A percentile compares a stretch with the other conserved stretches of the same genome.
phyloP scores from a whole-genome alignment of 2,329 filamentous ascomycete species.

The Grosmannia huntii region DNA sequence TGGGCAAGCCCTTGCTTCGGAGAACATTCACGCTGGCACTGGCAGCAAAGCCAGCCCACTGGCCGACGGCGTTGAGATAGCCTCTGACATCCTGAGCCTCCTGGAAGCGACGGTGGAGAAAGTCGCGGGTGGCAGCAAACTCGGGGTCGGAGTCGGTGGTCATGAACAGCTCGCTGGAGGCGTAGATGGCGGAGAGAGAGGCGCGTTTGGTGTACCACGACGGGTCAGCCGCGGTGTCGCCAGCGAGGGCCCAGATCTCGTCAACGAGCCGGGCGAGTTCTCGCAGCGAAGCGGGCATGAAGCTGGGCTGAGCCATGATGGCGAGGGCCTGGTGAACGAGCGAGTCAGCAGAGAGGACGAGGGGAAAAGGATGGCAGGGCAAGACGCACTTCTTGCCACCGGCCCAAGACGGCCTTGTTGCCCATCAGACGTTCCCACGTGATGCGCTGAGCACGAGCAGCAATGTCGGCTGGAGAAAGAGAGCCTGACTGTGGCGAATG shows the following conservation, averaged over 20 bases:
- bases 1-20: constrained; percentile 73
- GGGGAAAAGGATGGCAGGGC: neutral
- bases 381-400: constrained; percentile 54
- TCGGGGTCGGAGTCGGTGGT: constrained; percentile 61
- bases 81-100: constrained; percentile 54
- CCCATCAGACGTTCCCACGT: constrained; percentile 65
- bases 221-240: constrained; percentile 68
- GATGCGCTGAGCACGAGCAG: constrained; percentile 55
- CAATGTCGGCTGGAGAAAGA: constrained; percentile 25
- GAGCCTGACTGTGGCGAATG: constrained; percentile 8
- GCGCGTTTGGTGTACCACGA: constrained; percentile 69
- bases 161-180: constrained; percentile 82
- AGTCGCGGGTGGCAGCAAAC: constrained; percentile 67
- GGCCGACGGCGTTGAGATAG: constrained; percentile 48
- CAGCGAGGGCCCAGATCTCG: constrained; percentile 81
- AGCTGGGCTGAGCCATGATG: constrained; percentile 74
- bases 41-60: constrained; percentile 76
- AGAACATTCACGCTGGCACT: constrained; percentile 68
- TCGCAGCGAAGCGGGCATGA: constrained; percentile 60
- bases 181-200: constrained; percentile 45
- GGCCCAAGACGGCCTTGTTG: constrained; percentile 58
- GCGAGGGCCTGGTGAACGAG: constrained; percentile 56
- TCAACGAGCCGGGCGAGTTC: constrained; percentile 78
- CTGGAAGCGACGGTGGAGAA: constrained; percentile 61
- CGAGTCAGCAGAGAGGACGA: neutral